Percentiles rank a stretch among this genome's conserved stretches.
Evolutionary conservation across 2,329 filamentous ascomycete genomes (phyloP).

Genomic region (Hymenoscyphus scutula): DNA sequence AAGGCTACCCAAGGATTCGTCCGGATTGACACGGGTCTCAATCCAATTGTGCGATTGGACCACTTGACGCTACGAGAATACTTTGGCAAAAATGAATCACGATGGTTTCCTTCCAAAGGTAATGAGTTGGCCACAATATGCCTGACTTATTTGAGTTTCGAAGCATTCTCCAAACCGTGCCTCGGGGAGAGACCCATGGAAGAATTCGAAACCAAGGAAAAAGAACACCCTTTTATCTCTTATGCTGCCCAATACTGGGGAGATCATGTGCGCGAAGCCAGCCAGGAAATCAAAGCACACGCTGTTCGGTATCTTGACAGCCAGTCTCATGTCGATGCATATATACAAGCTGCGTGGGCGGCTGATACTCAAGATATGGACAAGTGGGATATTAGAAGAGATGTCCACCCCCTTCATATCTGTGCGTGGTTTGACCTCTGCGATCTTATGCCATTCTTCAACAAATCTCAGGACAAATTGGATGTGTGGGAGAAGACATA

Average conservation of each 20-base stretch:
- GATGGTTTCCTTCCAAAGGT: too few relatives aligned
- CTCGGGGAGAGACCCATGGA: too few relatives aligned
- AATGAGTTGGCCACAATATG: conserved; percentile 16
- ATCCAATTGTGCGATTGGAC: too few relatives aligned
- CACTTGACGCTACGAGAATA: too few relatives aligned
- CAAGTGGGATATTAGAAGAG: conserved; percentile 24
- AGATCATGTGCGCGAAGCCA: conserved; percentile 22
- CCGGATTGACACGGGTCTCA: too few relatives aligned
- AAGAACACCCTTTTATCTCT: conserved; percentile 22
- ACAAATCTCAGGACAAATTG: conserved; percentile 7
- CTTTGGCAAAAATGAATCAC: too few relatives aligned
- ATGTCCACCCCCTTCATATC: conserved; percentile 21
- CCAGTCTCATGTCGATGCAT: conserved; percentile 17
- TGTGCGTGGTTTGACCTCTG: conserved; percentile 22
- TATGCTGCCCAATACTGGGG: conserved; percentile 32
- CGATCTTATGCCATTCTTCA: conserved; percentile 6
- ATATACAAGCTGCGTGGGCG: conserved; percentile 22
- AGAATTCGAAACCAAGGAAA: conserved; percentile 19
- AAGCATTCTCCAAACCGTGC: conserved; percentile 18
- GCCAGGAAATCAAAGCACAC: conserved; percentile 7
- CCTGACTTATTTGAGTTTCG: conserved; percentile 17
- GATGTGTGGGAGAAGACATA: conserved; percentile 23
- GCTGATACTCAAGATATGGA: conserved; percentile 14
- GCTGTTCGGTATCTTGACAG: conserved; percentile 18
- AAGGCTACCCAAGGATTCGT: too few relatives aligned